Conservation (phyloP, 2,329 filamentous ascomycete species). For the Aspergillus vadensis region DNA sequence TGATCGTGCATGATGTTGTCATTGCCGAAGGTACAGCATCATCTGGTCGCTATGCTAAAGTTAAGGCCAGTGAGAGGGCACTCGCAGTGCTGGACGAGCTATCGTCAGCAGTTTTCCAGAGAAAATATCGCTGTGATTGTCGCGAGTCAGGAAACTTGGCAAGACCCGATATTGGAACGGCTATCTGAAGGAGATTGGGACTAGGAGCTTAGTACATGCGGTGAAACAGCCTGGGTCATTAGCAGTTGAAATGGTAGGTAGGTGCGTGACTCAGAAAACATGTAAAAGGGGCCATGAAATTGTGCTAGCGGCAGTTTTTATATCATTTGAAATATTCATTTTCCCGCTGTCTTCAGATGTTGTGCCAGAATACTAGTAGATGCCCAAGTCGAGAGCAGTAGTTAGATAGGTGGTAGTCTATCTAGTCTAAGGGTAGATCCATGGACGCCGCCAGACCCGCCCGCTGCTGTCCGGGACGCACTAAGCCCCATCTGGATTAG, state of each 20-base stretch:
- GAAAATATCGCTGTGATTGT: conserved; percentile 67
- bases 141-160: conserved; percentile 16
- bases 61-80: conserved; percentile 50
- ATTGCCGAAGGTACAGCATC: conserved; percentile 63
- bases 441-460: background rate
- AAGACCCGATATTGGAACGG: conserved; percentile 30
- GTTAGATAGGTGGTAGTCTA: background rate
- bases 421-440: background rate
- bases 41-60: conserved; percentile 73
- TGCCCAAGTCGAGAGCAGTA: background rate
- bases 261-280: background rate
- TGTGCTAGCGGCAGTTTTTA: no score
- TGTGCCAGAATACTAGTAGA: background rate
- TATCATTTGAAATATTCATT: no score
- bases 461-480: background rate
- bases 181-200: conserved; percentile 25
- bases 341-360: no score
- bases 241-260: background rate
- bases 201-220: background rate
- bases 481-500: background rate
- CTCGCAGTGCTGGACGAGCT: conserved; percentile 51
- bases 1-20: conserved; percentile 74
- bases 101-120: conserved; percentile 60
- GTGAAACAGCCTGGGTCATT: background rate
- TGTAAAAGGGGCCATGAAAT: background rate